Percentiles rank a stretch among this genome's conserved stretches.
Conservation (phyloP, 2,329 filamentous ascomycete genomes). For the Penicillium sp. region DNA sequence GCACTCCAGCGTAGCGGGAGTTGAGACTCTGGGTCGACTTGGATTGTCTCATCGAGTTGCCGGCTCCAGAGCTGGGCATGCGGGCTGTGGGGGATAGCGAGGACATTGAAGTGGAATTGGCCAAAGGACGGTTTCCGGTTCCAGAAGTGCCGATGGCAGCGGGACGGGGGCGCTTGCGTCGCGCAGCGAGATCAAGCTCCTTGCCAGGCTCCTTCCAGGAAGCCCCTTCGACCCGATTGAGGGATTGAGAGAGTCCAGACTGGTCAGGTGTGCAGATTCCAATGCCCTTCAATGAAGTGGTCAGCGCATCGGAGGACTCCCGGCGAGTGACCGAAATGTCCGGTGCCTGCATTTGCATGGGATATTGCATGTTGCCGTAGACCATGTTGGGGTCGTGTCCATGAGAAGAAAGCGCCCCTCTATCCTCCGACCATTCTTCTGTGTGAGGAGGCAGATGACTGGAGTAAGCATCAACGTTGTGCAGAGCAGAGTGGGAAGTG, state of each 20-base stretch:
- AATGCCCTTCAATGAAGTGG: slow-evolving; percentile 36
- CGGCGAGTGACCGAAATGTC: slow-evolving; percentile 32
- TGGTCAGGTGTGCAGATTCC: slow-evolving; percentile 34
- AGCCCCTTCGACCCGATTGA: slow-evolving; percentile 25
- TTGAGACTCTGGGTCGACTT: slow-evolving; percentile 50
- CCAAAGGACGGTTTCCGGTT: slow-evolving; percentile 39
- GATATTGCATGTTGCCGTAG: slow-evolving; percentile 37
- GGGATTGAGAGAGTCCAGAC: slow-evolving; percentile 29
- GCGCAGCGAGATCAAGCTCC: slow-evolving; percentile 48
- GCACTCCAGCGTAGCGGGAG: slow-evolving; percentile 48
- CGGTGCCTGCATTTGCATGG: slow-evolving; percentile 31
- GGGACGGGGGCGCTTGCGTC: slow-evolving; percentile 49
- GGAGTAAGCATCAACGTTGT: slow-evolving; percentile 17
- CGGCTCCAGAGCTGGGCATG: slow-evolving; percentile 33
- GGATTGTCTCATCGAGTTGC: slow-evolving; percentile 47
- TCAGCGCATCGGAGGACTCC: slow-evolving; percentile 38
- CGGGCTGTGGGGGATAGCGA: slow-evolving; percentile 45
- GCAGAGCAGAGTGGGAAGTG: slow-evolving; percentile 16
- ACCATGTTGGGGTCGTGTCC: slow-evolving; percentile 28
- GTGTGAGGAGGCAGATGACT: slow-evolving; percentile 18
- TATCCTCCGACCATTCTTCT: slow-evolving; percentile 32
- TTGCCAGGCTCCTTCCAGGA: slow-evolving; percentile 42
- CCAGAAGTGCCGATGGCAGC: slow-evolving; percentile 48
- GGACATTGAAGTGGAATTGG: slow-evolving; percentile 43
- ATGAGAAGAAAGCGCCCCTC: slow-evolving; percentile 22